phyloP scores from a whole-genome alignment of 371 early-diverging fungal species.

The Apophysomyces trapeziformis region DNA sequence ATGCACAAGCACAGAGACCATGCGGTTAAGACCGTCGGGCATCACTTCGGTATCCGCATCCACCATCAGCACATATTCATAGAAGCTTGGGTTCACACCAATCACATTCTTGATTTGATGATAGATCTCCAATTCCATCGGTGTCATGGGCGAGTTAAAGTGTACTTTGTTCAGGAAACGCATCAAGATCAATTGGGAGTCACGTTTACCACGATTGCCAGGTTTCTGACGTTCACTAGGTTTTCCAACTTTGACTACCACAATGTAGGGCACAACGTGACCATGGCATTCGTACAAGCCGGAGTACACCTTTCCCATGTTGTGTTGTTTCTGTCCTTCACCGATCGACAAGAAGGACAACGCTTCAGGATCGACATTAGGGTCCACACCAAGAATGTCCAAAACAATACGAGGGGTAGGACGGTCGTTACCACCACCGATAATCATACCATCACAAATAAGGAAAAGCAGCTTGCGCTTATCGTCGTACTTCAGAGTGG shows the following conservation, averaged over 20 bases:
- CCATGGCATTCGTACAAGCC: conserved; percentile 83
- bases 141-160: conserved; percentile 81
- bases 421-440: conserved; percentile 87
- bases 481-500: conserved; percentile 66
- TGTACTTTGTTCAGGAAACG: conserved; percentile 79
- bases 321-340: conserved; percentile 77
- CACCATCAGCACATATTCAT: conserved; percentile 70
- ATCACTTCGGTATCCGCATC: conserved; percentile 76
- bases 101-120: conserved; percentile 91
- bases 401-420: conserved; percentile 88
- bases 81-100: conserved; percentile 82
- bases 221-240: conserved; percentile 70
- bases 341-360: conserved; percentile 84
- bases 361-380: conserved; percentile 75
- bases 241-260: conserved; percentile 81
- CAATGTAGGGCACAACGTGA: conserved; percentile 77
- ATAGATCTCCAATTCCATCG: conserved; percentile 91
- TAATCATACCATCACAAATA: conserved; percentile 81
- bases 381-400: conserved; percentile 81
- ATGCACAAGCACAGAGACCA: conserved; percentile 79
- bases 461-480: conserved; percentile 75
- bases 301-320: conserved; percentile 89
- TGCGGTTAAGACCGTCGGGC: conserved; percentile 68
- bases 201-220: conserved; percentile 90
- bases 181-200: conserved; percentile 89